A percentile compares a stretch with the other conserved stretches of the same genome.
These are phyloP conservation scores for Talaromyces atroroseus DNA, from an alignment of 2,329 filamentous ascomycete species.

Conservation along the genomic window DNA sequence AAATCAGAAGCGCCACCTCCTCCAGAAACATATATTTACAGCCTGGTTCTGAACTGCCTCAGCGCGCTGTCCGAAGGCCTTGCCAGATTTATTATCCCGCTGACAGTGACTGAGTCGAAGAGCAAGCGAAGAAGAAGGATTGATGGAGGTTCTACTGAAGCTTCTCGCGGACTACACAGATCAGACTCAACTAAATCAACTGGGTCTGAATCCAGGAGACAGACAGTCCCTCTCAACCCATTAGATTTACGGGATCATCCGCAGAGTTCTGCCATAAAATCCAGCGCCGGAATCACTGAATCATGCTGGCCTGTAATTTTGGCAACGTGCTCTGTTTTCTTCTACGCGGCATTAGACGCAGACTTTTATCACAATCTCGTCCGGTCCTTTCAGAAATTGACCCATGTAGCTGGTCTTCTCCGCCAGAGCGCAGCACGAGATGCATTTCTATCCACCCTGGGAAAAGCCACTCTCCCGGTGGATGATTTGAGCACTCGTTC, in stretches of 20 bases:
- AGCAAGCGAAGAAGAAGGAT: conserved; percentile 43
- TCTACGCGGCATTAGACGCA: conserved; percentile 84
- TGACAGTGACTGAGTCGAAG: conserved; percentile 74
- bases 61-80: conserved; percentile 86
- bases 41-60: conserved; percentile 79
- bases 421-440: conserved; percentile 81
- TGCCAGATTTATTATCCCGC: conserved; percentile 84
- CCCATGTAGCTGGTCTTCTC: conserved; percentile 86
- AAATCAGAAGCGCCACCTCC: conserved; percentile 77
- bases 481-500: conserved; percentile 44
- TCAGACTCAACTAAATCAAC: conserved; percentile 24
- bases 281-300: conserved; percentile 77
- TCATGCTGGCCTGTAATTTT: conserved; percentile 94
- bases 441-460: conserved; percentile 88
- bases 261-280: conserved; percentile 63
- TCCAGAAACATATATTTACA: conserved; percentile 92
- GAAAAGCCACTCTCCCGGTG: conserved; percentile 85
- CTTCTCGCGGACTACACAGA: conserved; percentile 26
- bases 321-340: conserved; percentile 89
- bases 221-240: conserved; percentile 68
- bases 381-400: conserved; percentile 87
- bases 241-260: conserved; percentile 68
- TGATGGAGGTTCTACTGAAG: conserved; percentile 27
- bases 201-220: conserved; percentile 22
- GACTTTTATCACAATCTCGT: conserved; percentile 93